A percentile compares a stretch with the other conserved stretches of the same genome.
These are phyloP conservation scores for Verticillium longisporum DNA, from an alignment of 2,329 filamentous ascomycete species.

Conservation along the genomic window DNA sequence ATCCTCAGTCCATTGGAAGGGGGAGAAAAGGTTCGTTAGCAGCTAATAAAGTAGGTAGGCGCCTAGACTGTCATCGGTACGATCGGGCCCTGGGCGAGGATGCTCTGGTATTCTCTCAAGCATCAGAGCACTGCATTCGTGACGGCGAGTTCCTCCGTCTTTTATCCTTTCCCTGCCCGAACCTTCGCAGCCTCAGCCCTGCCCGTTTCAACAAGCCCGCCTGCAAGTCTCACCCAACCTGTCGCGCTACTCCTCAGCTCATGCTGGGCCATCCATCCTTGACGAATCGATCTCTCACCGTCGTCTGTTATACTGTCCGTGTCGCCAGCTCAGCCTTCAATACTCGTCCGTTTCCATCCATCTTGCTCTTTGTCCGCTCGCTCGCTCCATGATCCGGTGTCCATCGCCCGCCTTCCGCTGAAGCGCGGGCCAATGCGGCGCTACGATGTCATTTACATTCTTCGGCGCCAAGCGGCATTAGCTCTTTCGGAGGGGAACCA, in stretches of 20 bases:
- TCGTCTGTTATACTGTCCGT: not conserved
- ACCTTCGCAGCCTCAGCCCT: not conserved
- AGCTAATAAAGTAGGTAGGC: not conserved
- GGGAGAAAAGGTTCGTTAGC: not conserved
- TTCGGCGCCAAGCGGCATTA: not conserved
- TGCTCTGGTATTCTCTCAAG: too few relatives aligned
- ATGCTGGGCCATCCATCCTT: not conserved
- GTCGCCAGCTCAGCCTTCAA: not conserved
- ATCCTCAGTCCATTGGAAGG: not conserved
- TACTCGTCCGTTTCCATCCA: not conserved
- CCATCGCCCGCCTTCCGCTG: not conserved
- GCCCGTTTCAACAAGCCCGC: not conserved
- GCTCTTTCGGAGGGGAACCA: not conserved
- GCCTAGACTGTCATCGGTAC: too few relatives aligned
- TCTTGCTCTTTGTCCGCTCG: not conserved
- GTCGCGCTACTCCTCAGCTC: not conserved
- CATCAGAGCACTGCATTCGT: not conserved
- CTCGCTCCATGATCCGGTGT: not conserved
- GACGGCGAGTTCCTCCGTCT: not conserved
- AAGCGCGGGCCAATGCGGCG: not conserved
- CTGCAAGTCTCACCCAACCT: not conserved
- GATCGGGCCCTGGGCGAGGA: too few relatives aligned
- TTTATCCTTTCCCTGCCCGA: not conserved
- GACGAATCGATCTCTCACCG: not conserved
- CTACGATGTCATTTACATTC: not conserved